A percentile compares a stretch with the other conserved stretches of the same genome.
These are phyloP conservation scores for Volvox reticuliferus DNA, from an alignment of 139 green algal genomes.

Conservation along the genomic window DNA sequence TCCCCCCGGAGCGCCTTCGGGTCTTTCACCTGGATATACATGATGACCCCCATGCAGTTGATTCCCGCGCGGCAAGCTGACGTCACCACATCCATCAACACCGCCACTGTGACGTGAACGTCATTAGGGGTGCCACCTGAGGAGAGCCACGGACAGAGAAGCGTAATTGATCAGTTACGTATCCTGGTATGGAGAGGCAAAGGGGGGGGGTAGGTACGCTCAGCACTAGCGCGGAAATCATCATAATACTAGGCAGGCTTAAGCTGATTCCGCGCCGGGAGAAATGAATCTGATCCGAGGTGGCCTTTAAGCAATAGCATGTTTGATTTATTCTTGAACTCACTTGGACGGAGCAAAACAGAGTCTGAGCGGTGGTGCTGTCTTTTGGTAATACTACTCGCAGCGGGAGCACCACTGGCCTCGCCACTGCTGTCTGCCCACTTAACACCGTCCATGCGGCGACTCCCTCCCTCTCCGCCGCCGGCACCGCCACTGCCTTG, in stretches of 20 bases:
- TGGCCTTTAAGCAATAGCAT: too few species aligned
- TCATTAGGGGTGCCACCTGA: background rate
- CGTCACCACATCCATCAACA: background rate
- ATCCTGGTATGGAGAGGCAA: background rate
- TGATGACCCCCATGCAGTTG: conserved; percentile 39
- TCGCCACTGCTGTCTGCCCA: background rate
- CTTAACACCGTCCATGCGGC: background rate
- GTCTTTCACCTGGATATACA: conserved; percentile 11
- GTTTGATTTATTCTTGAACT: background rate
- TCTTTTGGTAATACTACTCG: too few species aligned
- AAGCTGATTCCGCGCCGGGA: too few species aligned
- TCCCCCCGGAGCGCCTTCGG: too few species aligned
- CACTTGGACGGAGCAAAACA: background rate
- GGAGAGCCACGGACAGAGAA: background rate
- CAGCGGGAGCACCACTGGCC: background rate
- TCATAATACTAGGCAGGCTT: too few species aligned
- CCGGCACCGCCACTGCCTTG: too few species aligned
- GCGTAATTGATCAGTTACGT: background rate
- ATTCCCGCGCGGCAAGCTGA: background rate
- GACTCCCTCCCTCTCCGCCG: background rate
- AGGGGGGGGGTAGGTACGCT: too few species aligned
- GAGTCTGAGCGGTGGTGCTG: background rate
- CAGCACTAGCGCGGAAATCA: too few species aligned
- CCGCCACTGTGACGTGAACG: conserved; percentile 10
- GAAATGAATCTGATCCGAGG: too few species aligned